Percentiles rank a stretch among this genome's conserved stretches.
These are phyloP conservation scores for Blastocystis sp. DNA, from an alignment of 352 stramenopile species.

Conservation along the genomic window DNA sequence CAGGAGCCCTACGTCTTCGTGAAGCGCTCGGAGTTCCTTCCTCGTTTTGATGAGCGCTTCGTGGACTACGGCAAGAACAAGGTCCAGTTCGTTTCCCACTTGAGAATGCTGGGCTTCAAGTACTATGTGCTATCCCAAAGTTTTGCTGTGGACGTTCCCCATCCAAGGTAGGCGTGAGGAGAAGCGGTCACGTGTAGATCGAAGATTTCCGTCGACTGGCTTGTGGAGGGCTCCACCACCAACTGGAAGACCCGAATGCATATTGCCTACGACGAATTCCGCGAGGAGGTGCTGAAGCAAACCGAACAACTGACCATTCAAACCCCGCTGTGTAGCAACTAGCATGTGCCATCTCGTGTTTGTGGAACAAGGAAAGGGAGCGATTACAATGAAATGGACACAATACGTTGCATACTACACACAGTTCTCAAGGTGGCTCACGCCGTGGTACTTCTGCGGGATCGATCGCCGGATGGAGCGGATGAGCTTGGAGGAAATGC, in stretches of 20 bases:
- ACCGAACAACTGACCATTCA: conserved; percentile 3
- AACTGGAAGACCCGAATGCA: conserved; percentile 73
- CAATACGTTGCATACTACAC: too few relatives aligned
- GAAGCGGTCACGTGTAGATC: background rate
- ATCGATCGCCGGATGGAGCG: background rate
- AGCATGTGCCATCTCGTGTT: too few relatives aligned
- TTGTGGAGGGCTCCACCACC: conserved; percentile 20
- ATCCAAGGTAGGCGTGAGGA: conserved; percentile 41
- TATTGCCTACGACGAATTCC: conserved; percentile 7
- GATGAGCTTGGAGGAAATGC: background rate
- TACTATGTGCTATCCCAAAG: conserved; percentile 75
- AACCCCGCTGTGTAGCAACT: conserved; percentile 51
- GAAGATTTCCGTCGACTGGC: conserved; percentile 61
- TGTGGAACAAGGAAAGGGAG: too few relatives aligned
- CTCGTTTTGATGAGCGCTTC: conserved; percentile 75
- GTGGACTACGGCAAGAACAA: conserved; percentile 77
- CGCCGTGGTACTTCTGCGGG: background rate
- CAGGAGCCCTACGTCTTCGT: conserved; percentile 75
- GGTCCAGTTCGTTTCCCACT: conserved; percentile 74
- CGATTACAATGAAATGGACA: too few relatives aligned
- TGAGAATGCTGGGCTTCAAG: conserved; percentile 74
- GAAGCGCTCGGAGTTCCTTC: conserved; percentile 14
- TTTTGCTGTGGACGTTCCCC: conserved; percentile 75
- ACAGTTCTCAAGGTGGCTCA: background rate
- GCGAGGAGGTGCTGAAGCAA: conserved; percentile 18